Conservation (phyloP, 345 rosid genomes). For the Bretschneidera sinensis region DNA sequence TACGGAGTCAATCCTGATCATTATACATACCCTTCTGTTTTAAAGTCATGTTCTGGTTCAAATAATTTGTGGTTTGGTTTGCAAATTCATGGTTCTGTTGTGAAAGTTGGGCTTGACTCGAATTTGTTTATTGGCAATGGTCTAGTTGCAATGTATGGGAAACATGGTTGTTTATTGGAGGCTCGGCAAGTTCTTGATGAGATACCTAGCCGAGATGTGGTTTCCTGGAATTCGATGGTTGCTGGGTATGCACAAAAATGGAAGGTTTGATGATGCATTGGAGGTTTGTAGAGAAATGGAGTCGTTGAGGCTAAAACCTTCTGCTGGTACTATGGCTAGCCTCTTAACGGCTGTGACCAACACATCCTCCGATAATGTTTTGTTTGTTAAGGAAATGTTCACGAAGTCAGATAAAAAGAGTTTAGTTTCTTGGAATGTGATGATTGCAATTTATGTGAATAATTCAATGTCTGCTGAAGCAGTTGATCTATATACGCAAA, state of each 20-base stretch:
- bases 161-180: constrained; percentile 52
- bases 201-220: constrained; percentile 57
- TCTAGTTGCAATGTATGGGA: constrained; percentile 65
- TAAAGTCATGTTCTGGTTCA: constrained; percentile 69
- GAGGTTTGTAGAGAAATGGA: constrained; percentile 63
- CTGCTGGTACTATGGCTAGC: constrained; percentile 73
- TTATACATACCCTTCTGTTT: constrained; percentile 63
- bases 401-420: constrained; percentile 35
- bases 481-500: constrained; percentile 40
- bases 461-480: constrained; percentile 64
- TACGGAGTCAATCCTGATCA: constrained; percentile 48
- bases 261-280: constrained; percentile 58
- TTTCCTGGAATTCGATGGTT: constrained; percentile 76
- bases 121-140: constrained; percentile 64
- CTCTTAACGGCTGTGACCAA: constrained; percentile 59
- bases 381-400: constrained; percentile 54
- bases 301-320: constrained; percentile 32
- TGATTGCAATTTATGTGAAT: constrained; percentile 61
- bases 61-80: constrained; percentile 42
- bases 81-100: constrained; percentile 50
- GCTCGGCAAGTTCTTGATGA: constrained; percentile 53
- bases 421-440: constrained; percentile 71
- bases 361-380: constrained; percentile 45
- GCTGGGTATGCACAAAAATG: constrained; percentile 59
- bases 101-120: constrained; percentile 47